Conservation (phyloP, 495 filamentous ascomycete species). For the Hypoxylon cercidicola region DNA sequence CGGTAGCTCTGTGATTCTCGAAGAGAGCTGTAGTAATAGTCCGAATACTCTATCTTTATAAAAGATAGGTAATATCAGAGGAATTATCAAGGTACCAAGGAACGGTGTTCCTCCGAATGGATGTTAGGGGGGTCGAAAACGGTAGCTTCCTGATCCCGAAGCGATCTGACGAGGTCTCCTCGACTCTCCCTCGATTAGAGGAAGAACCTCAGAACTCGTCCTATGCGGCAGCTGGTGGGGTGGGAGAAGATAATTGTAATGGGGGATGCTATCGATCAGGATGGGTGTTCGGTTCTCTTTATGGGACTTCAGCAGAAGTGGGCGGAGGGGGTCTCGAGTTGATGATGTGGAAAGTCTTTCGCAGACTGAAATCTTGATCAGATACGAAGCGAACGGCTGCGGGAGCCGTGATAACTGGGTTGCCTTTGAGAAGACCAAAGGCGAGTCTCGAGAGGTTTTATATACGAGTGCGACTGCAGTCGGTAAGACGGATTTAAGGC, state of each 20-base stretch:
- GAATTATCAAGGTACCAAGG: constrained; percentile 25
- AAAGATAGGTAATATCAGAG: constrained; percentile 34
- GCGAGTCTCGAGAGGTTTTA: constrained; percentile 50
- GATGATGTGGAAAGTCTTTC: constrained; percentile 73
- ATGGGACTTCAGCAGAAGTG: constrained; percentile 61
- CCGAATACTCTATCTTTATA: constrained; percentile 31
- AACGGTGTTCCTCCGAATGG: constrained; percentile 45
- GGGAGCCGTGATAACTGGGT: constrained; percentile 73
- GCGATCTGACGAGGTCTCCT: constrained; percentile 86
- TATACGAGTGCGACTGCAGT: constrained; percentile 17
- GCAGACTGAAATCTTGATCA: constrained; percentile 81
- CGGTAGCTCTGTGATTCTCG: constrained; percentile 26
- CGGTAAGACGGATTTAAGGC: constrained; percentile 10
- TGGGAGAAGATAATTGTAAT: constrained; percentile 66
- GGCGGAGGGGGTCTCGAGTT: constrained; percentile 65
- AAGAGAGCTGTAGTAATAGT: constrained; percentile 19
- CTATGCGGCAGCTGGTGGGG: constrained; percentile 97
- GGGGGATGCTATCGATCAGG: constrained; percentile 64
- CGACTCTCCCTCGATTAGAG: constrained; percentile 94
- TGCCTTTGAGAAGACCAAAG: constrained; percentile 80
- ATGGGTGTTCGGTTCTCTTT: constrained; percentile 55
- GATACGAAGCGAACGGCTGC: constrained; percentile 70
- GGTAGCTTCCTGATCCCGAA: constrained; percentile 78
- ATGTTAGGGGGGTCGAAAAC: constrained; percentile 91
- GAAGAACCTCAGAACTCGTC: constrained; percentile 94